These are phyloP conservation scores for Daldinia childiae DNA, from an alignment of 495 filamentous ascomycete species.

Conservation along the genomic window DNA sequence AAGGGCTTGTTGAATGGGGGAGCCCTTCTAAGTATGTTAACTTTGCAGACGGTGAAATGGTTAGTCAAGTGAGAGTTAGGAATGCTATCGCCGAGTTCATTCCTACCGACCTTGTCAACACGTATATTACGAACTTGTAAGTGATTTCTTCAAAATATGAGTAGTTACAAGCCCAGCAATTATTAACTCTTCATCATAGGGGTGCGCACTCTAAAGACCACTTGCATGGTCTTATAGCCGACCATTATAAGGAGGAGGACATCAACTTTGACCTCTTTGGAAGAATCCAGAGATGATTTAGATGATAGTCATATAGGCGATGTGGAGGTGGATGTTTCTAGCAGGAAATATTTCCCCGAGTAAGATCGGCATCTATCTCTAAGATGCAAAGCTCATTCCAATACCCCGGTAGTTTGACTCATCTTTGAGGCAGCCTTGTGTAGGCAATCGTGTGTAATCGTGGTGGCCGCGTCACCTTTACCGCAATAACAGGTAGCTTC, in stretches of 20 bases:
- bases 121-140: constrained; percentile 94
- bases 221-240: constrained; percentile 80
- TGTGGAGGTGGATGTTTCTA: not conserved
- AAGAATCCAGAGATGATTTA: constrained; percentile 38
- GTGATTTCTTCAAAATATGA: constrained; percentile 46
- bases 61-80: constrained; percentile 78
- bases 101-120: constrained; percentile 79
- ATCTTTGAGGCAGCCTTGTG: constrained; percentile 21
- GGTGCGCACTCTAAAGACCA: constrained; percentile 84
- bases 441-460: constrained; percentile 1
- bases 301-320: not conserved
- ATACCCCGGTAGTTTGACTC: constrained; percentile 30
- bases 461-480: constrained; percentile 43
- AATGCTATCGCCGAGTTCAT: constrained; percentile 88
- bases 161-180: not conserved
- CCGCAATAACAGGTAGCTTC: constrained; percentile 11
- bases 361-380: constrained; percentile 1
- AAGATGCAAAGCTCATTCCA: constrained; percentile 9
- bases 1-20: constrained; percentile 81
- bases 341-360: not conserved
- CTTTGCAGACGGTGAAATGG: constrained; percentile 77
- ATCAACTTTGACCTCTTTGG: constrained; percentile 66
- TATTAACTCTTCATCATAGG: constrained; percentile 56
- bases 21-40: constrained; percentile 75
- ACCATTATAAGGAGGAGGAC: constrained; percentile 88